Evolutionary conservation across 164 flowering plant genomes (phyloP), one percentile per base, ranked within the genome.

Genomic region (Cinnamomum micranthum): DNA sequence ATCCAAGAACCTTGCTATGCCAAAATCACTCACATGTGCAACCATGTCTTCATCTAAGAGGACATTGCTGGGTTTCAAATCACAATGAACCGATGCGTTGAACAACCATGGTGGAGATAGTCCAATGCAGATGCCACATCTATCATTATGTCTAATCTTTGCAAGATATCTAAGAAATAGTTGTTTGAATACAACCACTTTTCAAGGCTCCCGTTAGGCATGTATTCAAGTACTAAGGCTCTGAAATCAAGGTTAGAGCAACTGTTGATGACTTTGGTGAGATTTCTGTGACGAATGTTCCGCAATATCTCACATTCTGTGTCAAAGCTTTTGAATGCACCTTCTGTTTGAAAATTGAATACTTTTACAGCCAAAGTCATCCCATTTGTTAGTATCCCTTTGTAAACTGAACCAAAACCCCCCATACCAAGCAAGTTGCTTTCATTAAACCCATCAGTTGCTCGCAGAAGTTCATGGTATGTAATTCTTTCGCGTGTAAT

Each of bases 61-160:
- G 2, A 83, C 62, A 74, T 83, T 83, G 67, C 82, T 74, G 2
- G 81, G 85, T 71, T 80, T 83, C 17, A 83, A 59, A 71, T 82
- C 83, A 58, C 83, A 78, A 70, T 82, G 85, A 50, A 78, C 76
- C 1, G 81, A 59, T 6, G 78, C 19, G 71, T 70, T 4, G 68
- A 50, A 50, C 77, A 76, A 22, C 77, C 24, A 14, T 76, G 74
- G 59, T 83, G 85, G 12, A 83, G 82, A 73, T 83, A 83, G 10
- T 77, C 81, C 66, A 83, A 20, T 9, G 80, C 81, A 33, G 15
- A 76, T 67, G 85, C 81, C 7, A 83, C 81, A 76, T 80, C 84
- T 6, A 81, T 77, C 51, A 78, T 78, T 24, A 84, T 76, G n/a
- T 73, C 68, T 33, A 84, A 17, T 70, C 86, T 78, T 31, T 31